Evolutionary conservation across 2,329 filamentous ascomycete genomes (phyloP), one percentile per base, ranked within the genome.

Genomic region (Paecilomyces fulvus): DNA sequence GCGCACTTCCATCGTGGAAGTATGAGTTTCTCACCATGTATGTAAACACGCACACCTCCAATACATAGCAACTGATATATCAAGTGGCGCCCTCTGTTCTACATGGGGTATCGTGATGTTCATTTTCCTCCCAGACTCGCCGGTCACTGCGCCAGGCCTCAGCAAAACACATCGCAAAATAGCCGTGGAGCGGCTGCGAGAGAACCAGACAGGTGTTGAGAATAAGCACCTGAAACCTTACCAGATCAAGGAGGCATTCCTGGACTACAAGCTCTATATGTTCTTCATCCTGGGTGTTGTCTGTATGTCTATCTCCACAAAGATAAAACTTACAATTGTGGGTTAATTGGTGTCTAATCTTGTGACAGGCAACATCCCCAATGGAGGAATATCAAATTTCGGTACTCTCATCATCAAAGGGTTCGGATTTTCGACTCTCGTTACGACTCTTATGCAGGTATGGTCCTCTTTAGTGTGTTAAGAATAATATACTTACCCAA

Each of bases 1-100:
- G 80, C 12, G 72, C 75, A 1, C 73, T 87, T 20, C 75, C 79
- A 0, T 80, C 79, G 0, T 88, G 85, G 85, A 83, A 82, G 64
- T 88, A 85, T 60, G 84, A 88, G 55, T 88, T 88, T 64, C 70
- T 89, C 14, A 79, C 88, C n/a, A 83, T 83, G 72, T 75, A 65
- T 51, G 65, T 25, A 5, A 2, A 20, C 11, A 2, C n/a, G 4
- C 11, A 25, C 10, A 1, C 3, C n/a, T 23, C 25, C 3, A 3
- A 2, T 3, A 1, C 20, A 3, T 12, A 30, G 6, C 10, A 33
- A 17, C 17, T 1, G n/a, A 2, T 3, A n/a, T 7, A 25, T 20
- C 46, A 14, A 73, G 71, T 58, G 74, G 75, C 7, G 75, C 80
- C 0, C 73, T 86, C 10, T 86, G 83, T 57, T 75, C 80, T 14